Evolutionary conservation across 257 asterid species (phyloP).

Genomic region (Forsythia viridissima): DNA sequence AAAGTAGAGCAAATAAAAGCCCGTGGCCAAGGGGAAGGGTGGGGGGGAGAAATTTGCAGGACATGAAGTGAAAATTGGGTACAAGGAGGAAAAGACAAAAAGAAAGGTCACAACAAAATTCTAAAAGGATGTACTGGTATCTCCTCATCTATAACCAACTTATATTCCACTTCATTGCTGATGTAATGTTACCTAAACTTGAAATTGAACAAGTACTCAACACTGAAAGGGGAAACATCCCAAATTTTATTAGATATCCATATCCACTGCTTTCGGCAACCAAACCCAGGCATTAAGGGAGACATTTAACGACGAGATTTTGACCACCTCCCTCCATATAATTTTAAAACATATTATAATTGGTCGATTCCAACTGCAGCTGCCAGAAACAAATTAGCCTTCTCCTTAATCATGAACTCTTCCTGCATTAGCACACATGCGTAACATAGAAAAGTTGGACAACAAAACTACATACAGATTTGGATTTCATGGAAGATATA

Average conservation of each 20-base stretch:
- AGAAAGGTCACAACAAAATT: too few relatives aligned
- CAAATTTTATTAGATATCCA: too few relatives aligned
- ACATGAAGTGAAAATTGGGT: not conserved
- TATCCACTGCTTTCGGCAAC: not conserved
- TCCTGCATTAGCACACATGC: slow-evolving; percentile 26
- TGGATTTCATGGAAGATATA: slow-evolving; percentile 56
- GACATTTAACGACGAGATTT: too few relatives aligned
- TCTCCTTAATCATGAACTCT: slow-evolving; percentile 9
- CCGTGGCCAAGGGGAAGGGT: not conserved
- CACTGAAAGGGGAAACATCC: too few relatives aligned
- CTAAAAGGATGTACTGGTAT: too few relatives aligned
- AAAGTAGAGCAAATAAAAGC: not conserved
- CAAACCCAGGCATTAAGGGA: too few relatives aligned
- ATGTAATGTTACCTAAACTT: not conserved
- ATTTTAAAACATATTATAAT: not conserved
- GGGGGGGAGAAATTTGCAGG: not conserved
- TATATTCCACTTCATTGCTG: too few relatives aligned
- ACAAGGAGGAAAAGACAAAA: not conserved
- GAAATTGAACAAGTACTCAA: too few relatives aligned
- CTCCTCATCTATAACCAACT: too few relatives aligned
- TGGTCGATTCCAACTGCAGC: too few relatives aligned
- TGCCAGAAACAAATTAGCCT: slow-evolving; percentile 9
- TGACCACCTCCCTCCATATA: too few relatives aligned
- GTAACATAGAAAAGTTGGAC: slow-evolving; percentile 18
- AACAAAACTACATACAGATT: slow-evolving; percentile 73